phyloP scores from a whole-genome alignment of 345 rosid species.

The Melastoma malabathricum region DNA sequence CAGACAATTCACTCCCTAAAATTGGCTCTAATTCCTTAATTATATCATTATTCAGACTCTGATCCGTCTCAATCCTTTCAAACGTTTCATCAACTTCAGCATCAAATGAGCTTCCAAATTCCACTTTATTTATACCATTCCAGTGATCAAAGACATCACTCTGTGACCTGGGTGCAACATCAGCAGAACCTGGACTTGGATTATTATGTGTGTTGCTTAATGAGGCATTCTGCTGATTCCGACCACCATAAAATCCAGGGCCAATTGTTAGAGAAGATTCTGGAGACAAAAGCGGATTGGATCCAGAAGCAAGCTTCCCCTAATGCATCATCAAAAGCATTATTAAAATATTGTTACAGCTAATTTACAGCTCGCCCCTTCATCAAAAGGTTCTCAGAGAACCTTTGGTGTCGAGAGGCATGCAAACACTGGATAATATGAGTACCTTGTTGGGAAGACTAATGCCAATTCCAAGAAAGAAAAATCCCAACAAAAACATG shows the following conservation, averaged over 20 bases:
- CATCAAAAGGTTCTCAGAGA: too few relatives aligned
- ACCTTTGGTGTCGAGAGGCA: too few relatives aligned
- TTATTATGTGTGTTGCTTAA: conserved; percentile 26
- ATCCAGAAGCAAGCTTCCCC: conserved; percentile 37
- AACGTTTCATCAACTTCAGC: conserved; percentile 36
- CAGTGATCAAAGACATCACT: conserved; percentile 8
- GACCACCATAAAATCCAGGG: conserved; percentile 26
- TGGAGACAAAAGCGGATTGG: conserved; percentile 29
- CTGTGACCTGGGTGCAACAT: conserved; percentile 42
- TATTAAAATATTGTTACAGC: conserved; percentile 2
- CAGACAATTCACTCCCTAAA: conserved; percentile 13
- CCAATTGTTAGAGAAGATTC: conserved; percentile 28
- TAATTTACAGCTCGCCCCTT: too few relatives aligned
- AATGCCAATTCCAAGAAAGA: too few relatives aligned
- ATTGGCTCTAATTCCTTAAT: conserved; percentile 26
- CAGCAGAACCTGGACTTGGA: conserved; percentile 43
- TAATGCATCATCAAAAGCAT: conserved; percentile 15
- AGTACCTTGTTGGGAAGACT: too few relatives aligned
- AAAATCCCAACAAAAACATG: too few relatives aligned
- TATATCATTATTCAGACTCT: conserved; percentile 63
- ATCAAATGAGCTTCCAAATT: conserved; percentile 16
- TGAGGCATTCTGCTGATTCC: conserved; percentile 34
- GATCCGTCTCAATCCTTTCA: conserved; percentile 57
- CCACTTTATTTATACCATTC: conserved; percentile 16
- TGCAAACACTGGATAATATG: too few relatives aligned